Evolutionary conservation across 2,329 filamentous ascomycete species (phyloP), one percentile per base, ranked within the genome.

Genomic region (Sodiomyces alkalinus): DNA sequence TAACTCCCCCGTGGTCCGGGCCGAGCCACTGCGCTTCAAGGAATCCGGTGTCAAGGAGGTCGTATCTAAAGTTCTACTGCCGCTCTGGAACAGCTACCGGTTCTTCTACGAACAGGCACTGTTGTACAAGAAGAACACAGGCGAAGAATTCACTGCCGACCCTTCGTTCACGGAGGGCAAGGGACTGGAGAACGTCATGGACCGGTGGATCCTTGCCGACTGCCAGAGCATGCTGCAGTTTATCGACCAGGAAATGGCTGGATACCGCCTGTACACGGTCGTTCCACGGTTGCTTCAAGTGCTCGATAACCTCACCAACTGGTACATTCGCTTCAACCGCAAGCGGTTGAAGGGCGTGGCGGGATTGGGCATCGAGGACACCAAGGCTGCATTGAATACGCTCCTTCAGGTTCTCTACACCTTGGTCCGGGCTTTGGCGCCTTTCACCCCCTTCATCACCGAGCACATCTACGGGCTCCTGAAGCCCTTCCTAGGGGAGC

Each of bases 281-380:
- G 85, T 93, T 24, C 86, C 86, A 6, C 69, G 80, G 37, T 58
- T 96, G 34, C 66, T 92, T 12, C 68, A 68, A 33, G 68, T 92
- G 44, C 92, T 94, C 39, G 87, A 94, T 45, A 85, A 92, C 55
- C 85, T 81, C 4, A 94, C 86, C n/a, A 96, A 96, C 55, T 94
- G 86, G 86, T 94, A 94, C 56, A 94, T 94, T 50, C 72, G 85
- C 35, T 92, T 93, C 62, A 94, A 94, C 61, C 71, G 86, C 30
- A 80, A 80, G 52, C 74, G 86, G 30, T 64, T 93, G 40, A 94
- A 93, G 71, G 86, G 86, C 23, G 85, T 92, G 48, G 74, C 82
- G 39, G 82, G 83, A 13, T 54, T 81, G 15, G 83, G 85, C 12
- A 55, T 82, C 15, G 69, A 86, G 10, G 90, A 96, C 48, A 94